phyloP scores from a whole-genome alignment of 2,329 filamentous ascomycete species.

The Fusarium longipes region DNA sequence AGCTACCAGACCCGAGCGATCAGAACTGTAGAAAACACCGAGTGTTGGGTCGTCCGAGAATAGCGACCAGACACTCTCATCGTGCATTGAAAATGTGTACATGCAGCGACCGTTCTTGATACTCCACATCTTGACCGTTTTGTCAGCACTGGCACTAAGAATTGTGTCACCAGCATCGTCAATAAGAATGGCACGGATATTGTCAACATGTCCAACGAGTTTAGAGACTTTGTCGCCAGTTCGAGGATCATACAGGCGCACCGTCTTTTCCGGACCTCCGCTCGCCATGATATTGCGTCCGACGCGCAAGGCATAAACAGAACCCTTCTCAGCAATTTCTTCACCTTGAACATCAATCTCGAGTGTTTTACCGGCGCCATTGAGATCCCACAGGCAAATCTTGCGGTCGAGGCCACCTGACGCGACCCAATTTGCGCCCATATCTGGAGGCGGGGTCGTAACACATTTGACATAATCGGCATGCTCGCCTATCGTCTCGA shows the following conservation, averaged over 20 bases:
- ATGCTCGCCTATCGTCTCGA: slow-evolving; percentile 86
- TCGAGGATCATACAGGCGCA: slow-evolving; percentile 90
- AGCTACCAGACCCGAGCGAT: slow-evolving; percentile 91
- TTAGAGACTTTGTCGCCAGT: slow-evolving; percentile 93
- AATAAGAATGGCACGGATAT: slow-evolving; percentile 89
- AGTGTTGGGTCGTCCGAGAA: slow-evolving; percentile 89
- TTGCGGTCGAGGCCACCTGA: slow-evolving; percentile 94
- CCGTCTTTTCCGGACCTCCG: slow-evolving; percentile 92
- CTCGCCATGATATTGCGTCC: slow-evolving; percentile 86
- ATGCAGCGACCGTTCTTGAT: slow-evolving; percentile 94
- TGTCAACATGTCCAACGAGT: slow-evolving; percentile 96
- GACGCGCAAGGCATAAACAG: slow-evolving; percentile 89
- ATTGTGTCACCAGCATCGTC: slow-evolving; percentile 90
- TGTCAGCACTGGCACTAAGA: slow-evolving; percentile 93
- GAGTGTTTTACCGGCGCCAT: slow-evolving; percentile 84
- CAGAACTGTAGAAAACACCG: slow-evolving; percentile 92
- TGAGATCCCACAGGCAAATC: slow-evolving; percentile 93
- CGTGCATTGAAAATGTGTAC: slow-evolving; percentile 99
- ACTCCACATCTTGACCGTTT: slow-evolving; percentile 98
- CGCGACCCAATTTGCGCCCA: slow-evolving; percentile 84
- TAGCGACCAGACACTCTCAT: slow-evolving; percentile 96
- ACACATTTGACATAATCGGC: slow-evolving; percentile 97
- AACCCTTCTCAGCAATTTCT: slow-evolving; percentile 89
- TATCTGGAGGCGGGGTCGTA: slow-evolving; percentile 73
- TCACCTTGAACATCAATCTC: slow-evolving; percentile 88